Evolutionary conservation across 164 flowering plant genomes (phyloP).

Genomic region (Vitis vinifera): ASM3070453v1 NC_081814.1:1282001-1282500

Average conservation of each 20-base stretch:
- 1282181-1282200: slow-evolving; percentile 51
- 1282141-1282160: slow-evolving; percentile 1
- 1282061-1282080: slow-evolving; percentile 64
- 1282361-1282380: too few species aligned
- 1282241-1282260: slow-evolving; percentile 74
- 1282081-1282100: slow-evolving; percentile 69
- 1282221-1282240: slow-evolving; percentile 61
- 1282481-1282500: too few species aligned
- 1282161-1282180: not conserved
- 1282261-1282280: slow-evolving; percentile 13
- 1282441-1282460: too few species aligned
- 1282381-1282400: too few species aligned
- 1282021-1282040: slow-evolving; percentile 87
- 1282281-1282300: slow-evolving; percentile 2
- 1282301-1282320: not conserved
- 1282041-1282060: slow-evolving; percentile 71
- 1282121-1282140: slow-evolving; percentile 37
- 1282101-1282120: slow-evolving; percentile 89
- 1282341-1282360: too few species aligned
- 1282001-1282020: slow-evolving; percentile 94
- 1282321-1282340: not conserved
- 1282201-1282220: slow-evolving; percentile 87
- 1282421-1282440: too few species aligned
- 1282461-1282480: too few species aligned
- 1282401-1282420: too few species aligned